Conservation (phyloP, 257 asterid genomes). For the Petunia secreta region DNA sequence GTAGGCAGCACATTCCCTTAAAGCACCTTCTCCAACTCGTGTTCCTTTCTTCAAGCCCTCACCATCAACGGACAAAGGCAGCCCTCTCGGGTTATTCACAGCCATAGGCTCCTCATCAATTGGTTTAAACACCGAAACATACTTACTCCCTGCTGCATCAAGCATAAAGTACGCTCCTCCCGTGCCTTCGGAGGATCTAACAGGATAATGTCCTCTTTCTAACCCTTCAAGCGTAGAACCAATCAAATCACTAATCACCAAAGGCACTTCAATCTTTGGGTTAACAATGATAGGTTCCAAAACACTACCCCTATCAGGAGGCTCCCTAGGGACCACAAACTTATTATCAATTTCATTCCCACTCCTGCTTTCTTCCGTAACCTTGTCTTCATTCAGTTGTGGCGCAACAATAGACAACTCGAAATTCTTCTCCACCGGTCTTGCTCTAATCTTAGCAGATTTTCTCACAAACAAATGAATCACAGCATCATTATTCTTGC, state of each 20-base stretch:
- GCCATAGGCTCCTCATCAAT: slow-evolving; percentile 96
- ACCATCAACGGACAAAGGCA: slow-evolving; percentile 79
- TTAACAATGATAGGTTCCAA: slow-evolving; percentile 76
- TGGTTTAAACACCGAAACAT: slow-evolving; percentile 83
- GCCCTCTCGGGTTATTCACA: slow-evolving; percentile 80
- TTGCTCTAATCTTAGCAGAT: slow-evolving; percentile 71
- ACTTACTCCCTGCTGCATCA: slow-evolving; percentile 59
- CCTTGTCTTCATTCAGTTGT: slow-evolving; percentile 35
- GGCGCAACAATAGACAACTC: slow-evolving; percentile 71
- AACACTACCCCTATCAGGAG: slow-evolving; percentile 43
- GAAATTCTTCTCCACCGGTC: slow-evolving; percentile 66
- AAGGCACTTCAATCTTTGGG: slow-evolving; percentile 65
- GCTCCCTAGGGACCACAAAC: slow-evolving; percentile 40
- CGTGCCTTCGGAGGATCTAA: slow-evolving; percentile 83
- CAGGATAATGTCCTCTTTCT: slow-evolving; percentile 61
- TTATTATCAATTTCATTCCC: slow-evolving; percentile 36
- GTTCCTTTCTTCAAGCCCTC: slow-evolving; percentile 96
- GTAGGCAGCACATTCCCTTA: slow-evolving; percentile 88
- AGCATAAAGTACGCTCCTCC: slow-evolving; percentile 93
- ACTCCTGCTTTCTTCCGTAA: slow-evolving; percentile 33
- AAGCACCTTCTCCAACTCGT: slow-evolving; percentile 86
- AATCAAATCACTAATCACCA: slow-evolving; percentile 55
- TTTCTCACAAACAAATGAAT: slow-evolving; percentile 80
- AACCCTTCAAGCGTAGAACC: slow-evolving; percentile 61
- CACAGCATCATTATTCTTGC: slow-evolving; percentile 67